phyloP scores from a whole-genome alignment of 176 grass and related monocot species.

The Triticum timopheevii region DNA sequence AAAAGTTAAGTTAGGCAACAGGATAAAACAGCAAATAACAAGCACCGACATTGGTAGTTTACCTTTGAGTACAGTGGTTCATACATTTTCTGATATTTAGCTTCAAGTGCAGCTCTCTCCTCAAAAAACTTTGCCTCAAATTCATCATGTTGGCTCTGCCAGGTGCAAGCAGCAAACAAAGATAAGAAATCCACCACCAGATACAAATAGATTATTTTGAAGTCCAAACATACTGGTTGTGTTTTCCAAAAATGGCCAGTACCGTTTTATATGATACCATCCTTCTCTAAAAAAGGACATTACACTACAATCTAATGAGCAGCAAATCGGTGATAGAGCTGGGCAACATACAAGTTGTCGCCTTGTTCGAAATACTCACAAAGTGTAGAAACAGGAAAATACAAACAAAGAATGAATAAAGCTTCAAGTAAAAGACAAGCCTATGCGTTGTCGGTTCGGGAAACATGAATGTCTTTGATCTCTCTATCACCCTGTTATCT shows the following conservation, averaged over 20 bases:
- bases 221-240: background rate
- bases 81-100: slow-evolving; percentile 94
- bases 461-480: background rate
- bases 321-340: background rate
- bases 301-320: background rate
- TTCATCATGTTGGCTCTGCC: slow-evolving; percentile 73
- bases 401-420: background rate
- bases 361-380: background rate
- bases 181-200: background rate
- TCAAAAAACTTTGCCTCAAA: slow-evolving; percentile 79
- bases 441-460: background rate
- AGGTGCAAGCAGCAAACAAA: slow-evolving; percentile 7
- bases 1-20: background rate
- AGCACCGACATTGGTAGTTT: background rate
- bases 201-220: background rate
- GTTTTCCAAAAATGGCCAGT: background rate
- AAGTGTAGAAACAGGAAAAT: background rate
- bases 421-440: background rate
- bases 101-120: slow-evolving; percentile 87
- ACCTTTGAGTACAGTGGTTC: slow-evolving; percentile 90
- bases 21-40: background rate
- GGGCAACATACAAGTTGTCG: background rate
- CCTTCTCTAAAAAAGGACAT: background rate
- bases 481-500: background rate
- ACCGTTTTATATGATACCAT: background rate